Conservation (phyloP, 1,139 yeast genomes). For the Magnusiomyces fungicola region DNA sequence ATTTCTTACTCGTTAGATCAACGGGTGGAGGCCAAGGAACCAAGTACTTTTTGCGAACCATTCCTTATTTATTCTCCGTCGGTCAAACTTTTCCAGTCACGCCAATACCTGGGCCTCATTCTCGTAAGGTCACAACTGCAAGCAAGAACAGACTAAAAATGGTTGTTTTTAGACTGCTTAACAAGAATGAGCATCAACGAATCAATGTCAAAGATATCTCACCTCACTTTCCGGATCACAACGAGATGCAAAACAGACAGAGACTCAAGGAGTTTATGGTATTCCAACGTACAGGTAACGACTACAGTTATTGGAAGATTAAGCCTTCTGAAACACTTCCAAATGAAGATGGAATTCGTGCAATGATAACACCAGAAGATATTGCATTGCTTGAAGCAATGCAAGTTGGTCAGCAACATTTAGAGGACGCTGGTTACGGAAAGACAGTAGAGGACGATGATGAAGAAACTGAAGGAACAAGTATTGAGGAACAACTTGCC, state of each 20-base stretch:
- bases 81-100: slow-evolving; percentile 93
- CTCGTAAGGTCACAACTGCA: slow-evolving; percentile 90
- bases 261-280: slow-evolving; percentile 97
- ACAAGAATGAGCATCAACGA: slow-evolving; percentile 66
- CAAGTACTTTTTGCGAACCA: slow-evolving; percentile 54
- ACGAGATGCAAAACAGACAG: slow-evolving; percentile 95
- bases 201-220: slow-evolving; percentile 84
- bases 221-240: slow-evolving; percentile 92
- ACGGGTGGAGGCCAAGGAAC: slow-evolving; percentile 58
- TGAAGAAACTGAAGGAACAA: slow-evolving; percentile 39
- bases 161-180: slow-evolving; percentile 86
- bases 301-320: slow-evolving; percentile 93
- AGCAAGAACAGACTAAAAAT: slow-evolving; percentile 85
- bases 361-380: slow-evolving; percentile 93
- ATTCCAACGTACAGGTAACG: slow-evolving; percentile 89
- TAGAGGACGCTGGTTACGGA: slow-evolving; percentile 65
- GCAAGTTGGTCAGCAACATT: slow-evolving; percentile 84
- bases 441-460: slow-evolving; percentile 41
- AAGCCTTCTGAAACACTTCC: slow-evolving; percentile 69
- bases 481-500: slow-evolving; percentile 77
- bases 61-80: slow-evolving; percentile 71
- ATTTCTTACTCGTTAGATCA: slow-evolving; percentile 72
- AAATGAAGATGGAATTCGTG: slow-evolving; percentile 65
- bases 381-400: slow-evolving; percentile 78
- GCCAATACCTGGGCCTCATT: slow-evolving; percentile 96